phyloP scores from a whole-genome alignment of 495 filamentous ascomycete species.

The Barbatosphaeria neglecta region DNA sequence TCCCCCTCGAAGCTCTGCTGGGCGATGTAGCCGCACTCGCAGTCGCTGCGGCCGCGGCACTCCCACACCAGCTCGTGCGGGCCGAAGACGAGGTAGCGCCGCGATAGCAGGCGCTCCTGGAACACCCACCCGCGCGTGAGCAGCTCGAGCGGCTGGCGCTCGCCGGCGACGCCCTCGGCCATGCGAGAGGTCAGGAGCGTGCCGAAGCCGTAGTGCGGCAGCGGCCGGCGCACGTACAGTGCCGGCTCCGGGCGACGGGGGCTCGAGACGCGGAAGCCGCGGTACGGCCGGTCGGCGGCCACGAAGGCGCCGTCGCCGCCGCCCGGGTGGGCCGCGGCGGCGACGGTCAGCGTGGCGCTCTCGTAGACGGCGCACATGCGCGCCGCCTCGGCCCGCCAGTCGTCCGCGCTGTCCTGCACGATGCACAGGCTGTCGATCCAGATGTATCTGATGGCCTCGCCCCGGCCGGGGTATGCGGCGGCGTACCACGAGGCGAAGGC shows the following conservation, averaged over 20 bases:
- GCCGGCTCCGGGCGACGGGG: background rate
- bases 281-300: background rate
- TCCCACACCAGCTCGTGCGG: conserved; percentile 19
- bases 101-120: conserved; percentile 20
- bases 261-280: background rate
- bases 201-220: background rate
- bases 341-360: background rate
- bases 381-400: background rate
- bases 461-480: too few relatives aligned
- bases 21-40: conserved; percentile 13
- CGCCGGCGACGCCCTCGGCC: too few relatives aligned
- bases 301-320: background rate
- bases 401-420: background rate
- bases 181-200: background rate
- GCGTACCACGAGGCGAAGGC: background rate
- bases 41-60: conserved; percentile 13
- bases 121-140: conserved; percentile 18
- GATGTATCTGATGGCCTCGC: background rate
- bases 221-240: background rate
- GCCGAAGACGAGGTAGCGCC: conserved; percentile 15
- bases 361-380: background rate
- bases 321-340: too few relatives aligned
- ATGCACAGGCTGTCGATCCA: background rate
- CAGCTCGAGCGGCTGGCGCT: background rate
- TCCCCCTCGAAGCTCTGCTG: conserved; percentile 4